Base-by-base conservation (phyloP, 768 basidiomycete species). In the Tulasnella sp. region DNA sequence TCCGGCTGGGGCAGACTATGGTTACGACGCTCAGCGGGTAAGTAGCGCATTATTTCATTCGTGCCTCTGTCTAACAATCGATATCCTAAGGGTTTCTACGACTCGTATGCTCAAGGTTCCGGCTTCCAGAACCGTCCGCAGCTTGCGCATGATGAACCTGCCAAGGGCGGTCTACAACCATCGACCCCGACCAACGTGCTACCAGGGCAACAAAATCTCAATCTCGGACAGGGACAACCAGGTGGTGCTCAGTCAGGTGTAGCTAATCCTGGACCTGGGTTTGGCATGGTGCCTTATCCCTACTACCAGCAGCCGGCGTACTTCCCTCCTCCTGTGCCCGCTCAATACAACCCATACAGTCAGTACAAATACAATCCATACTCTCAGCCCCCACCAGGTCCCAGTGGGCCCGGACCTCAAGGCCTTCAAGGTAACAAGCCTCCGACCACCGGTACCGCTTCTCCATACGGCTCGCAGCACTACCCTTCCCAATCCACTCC, bases 1-100 rank as follows among this genome's bases (percentile, higher is more conserved):
- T 19, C 72, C 79, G n/a, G 80, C 80, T 18, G 44, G 44, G 10
- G 80, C n/a, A 27, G 80, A 81, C 16, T 81, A 81, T 71, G 79
- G 38, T 16, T 81, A 81, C 52, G 80, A 75, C 44, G 80, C 56
- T 18, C 71, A 79, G 24, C 36, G 46, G 38, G 80, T 81, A 62
- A 44, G 80, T 62, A 21, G 24, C 4, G n/a, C 24, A n/a, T 24
- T 68, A 5, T 7, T 79, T 12, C 68, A 40, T 38, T 27, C 58
- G 1, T 71, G 74, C 80, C 46, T 10, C 44, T 4, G 44, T 48
- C 38, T 62, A 31, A 38, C 40, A 4, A 8, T 36, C 10, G 31
- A 77, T 46, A 3, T 56, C 38, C 16, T 27, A 21, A 79, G 80
- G 56, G 42, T 40, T 77, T 77, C 76, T 80, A 77, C 27, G 75